Percentiles rank a stretch among this genome's conserved stretches.
Evolutionary conservation across 108 stramenopile genomes (phyloP).

Genomic region (Mayamaea pseudoterrestris): DNA sequence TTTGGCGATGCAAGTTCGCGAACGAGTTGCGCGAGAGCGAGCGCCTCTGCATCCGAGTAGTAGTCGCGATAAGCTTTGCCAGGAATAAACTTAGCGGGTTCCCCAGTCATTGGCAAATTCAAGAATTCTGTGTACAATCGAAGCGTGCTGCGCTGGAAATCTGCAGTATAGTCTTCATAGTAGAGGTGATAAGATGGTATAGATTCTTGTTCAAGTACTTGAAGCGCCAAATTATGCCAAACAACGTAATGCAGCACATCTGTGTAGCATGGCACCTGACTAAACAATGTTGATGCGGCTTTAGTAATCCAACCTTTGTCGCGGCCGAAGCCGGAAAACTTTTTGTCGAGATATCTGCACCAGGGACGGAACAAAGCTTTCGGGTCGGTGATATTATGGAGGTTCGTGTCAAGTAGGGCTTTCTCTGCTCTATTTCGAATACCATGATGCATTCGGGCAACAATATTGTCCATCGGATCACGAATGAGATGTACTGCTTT

Average conservation of each 20-base stretch:
- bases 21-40: not conserved
- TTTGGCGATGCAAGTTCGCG: not conserved
- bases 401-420: conserved; percentile 7
- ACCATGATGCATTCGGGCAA: conserved; percentile 31
- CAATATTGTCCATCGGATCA: conserved; percentile 49
- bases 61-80: not conserved
- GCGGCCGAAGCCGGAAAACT: conserved; percentile 7
- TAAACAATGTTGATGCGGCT: conserved; percentile 4
- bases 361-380: conserved; percentile 3
- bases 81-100: not conserved
- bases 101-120: not conserved
- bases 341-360: conserved; percentile 14
- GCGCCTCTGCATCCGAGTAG: not conserved
- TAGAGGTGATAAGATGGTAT: conserved; percentile 5
- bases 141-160: not conserved
- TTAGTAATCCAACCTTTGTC: conserved; percentile 21
- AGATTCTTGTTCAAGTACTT: not conserved
- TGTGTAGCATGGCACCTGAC: conserved; percentile 15
- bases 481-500: conserved; percentile 40
- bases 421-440: conserved; percentile 3
- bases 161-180: conserved; percentile 1
- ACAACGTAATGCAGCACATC: conserved; percentile 45
- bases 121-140: not conserved
- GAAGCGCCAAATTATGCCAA: conserved; percentile 55
- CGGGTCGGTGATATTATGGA: not conserved